Base-by-base conservation (phyloP, 345 rosid species). In the Melaleuca alternifolia region DNA sequence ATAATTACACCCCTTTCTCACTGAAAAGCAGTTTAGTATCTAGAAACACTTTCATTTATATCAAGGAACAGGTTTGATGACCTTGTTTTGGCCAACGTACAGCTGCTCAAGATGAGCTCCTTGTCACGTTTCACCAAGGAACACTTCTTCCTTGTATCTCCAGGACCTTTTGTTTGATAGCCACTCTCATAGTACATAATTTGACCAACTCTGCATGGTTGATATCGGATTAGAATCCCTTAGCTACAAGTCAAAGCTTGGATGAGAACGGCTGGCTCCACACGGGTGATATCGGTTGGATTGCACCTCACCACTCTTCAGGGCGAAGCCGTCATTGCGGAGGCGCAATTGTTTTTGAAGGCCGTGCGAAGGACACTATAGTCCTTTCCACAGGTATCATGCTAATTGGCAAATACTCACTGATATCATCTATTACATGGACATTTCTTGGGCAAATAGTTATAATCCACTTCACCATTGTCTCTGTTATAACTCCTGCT, bases 251-350 rank as follows among this genome's bases (percentile, higher is more conserved):
- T 86, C 94, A 93, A 89, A 98, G 87, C 79, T 54, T 94, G 65
- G 96, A 94, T 86, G 92, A 95, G 9, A 93, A 92, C 71, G 97
- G 97, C 84, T 97, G 99, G 99, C 90, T 96, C 44, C 87, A 91
- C 83, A 95, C 96, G 30, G 99, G 98, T 87, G 99, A 97, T 88
- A 90, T 95, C 51, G 98, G 98, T 84, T 97, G 99, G 99, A 93
- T 94, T 88, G 94, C 96, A 85, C 98, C 98, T 89, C 93, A 90
- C 37, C 98, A 96, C 88, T 92, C 95, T 61, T 85, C 51, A 85
- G 98, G 98, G 71, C 88, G 94, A 85, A 95, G 98, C 88, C 94
- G 92, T 88, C 88, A 50, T 54, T 92, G 96, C 76, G 93, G 96
- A 86, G 97, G 98, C 83, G 89, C 94, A 86, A 86, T 97, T 33